phyloP scores from a whole-genome alignment of 495 filamentous ascomycete species.

The Daldinia caldariorum region DNA sequence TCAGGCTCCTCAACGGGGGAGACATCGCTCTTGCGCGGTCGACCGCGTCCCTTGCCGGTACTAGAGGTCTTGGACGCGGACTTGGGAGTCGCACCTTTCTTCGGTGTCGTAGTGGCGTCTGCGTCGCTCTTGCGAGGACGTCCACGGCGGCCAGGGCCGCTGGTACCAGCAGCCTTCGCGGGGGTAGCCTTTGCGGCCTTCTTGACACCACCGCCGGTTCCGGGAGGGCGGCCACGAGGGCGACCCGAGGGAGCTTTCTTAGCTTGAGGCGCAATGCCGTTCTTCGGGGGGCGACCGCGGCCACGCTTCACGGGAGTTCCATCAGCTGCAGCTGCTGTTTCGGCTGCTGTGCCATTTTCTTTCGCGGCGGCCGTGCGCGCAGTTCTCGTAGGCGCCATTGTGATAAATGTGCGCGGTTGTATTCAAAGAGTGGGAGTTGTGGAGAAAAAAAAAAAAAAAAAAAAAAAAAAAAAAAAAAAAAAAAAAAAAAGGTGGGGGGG shows the following conservation, averaged over 20 bases:
- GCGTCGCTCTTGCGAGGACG: slow-evolving; percentile 48
- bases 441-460: too few species aligned
- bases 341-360: slow-evolving; percentile 41
- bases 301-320: slow-evolving; percentile 53
- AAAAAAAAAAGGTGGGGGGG: slow-evolving; percentile 2
- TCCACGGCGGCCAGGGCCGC: slow-evolving; percentile 44
- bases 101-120: slow-evolving; percentile 34
- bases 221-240: slow-evolving; percentile 58
- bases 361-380: slow-evolving; percentile 39
- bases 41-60: slow-evolving; percentile 34
- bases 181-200: slow-evolving; percentile 48
- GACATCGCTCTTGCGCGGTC: slow-evolving; percentile 36
- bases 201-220: slow-evolving; percentile 50
- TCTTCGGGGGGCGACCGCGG: slow-evolving; percentile 56
- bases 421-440: background rate
- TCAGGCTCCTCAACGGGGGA: slow-evolving; percentile 29
- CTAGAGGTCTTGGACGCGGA: slow-evolving; percentile 31
- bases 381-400: slow-evolving; percentile 45
- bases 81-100: slow-evolving; percentile 42
- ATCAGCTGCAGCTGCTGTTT: slow-evolving; percentile 16
- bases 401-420: background rate
- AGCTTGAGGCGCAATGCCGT: slow-evolving; percentile 49
- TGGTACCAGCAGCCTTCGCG: slow-evolving; percentile 30
- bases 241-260: slow-evolving; percentile 54
- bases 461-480: slow-evolving; percentile 3